Evolutionary conservation across 1,284 basidiomycete genomes (phyloP).

Genomic region (Peniophora sp.): DNA sequence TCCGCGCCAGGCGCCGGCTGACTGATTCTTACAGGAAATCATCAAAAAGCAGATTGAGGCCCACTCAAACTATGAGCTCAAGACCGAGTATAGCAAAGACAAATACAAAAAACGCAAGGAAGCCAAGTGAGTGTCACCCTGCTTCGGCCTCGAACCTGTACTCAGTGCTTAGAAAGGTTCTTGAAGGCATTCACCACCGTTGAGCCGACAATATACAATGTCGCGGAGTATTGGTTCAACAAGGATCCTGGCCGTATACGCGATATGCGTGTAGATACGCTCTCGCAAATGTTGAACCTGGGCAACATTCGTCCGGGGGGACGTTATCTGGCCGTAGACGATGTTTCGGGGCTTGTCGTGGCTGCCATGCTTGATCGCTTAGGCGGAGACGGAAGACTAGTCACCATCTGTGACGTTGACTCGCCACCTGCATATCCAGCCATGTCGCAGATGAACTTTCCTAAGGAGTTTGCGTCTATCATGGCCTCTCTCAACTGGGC

Average conservation of each 20-base stretch:
- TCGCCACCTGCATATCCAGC: conserved; percentile 91
- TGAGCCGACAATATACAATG: conserved; percentile 82
- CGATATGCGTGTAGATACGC: conserved; percentile 80
- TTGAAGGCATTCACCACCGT: conserved; percentile 85
- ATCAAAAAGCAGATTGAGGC: conserved; percentile 88
- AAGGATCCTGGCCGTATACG: conserved; percentile 79
- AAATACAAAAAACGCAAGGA: conserved; percentile 94
- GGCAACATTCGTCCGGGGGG: conserved; percentile 84
- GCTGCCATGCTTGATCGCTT: conserved; percentile 81
- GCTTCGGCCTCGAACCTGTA: neutral
- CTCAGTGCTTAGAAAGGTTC: conserved; percentile 47
- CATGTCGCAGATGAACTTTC: conserved; percentile 82
- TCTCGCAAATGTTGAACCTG: conserved; percentile 83
- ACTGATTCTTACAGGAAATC: conserved; percentile 61
- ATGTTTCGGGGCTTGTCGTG: conserved; percentile 86
- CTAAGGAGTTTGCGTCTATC: conserved; percentile 44
- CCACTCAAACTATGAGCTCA: conserved; percentile 83
- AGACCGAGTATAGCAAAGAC: conserved; percentile 95
- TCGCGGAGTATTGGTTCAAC: conserved; percentile 84
- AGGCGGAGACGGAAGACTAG: conserved; percentile 76
- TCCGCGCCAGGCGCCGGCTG: neutral
- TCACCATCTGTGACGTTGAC: conserved; percentile 87
- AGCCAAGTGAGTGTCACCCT: conserved; percentile 62
- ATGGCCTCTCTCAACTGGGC: conserved; percentile 86
- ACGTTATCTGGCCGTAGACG: conserved; percentile 85